Percentiles rank a stretch among this genome's conserved stretches.
Conservation (phyloP, 176 grass and related monocot species). For the Chrysopogon serrulatus region DNA sequence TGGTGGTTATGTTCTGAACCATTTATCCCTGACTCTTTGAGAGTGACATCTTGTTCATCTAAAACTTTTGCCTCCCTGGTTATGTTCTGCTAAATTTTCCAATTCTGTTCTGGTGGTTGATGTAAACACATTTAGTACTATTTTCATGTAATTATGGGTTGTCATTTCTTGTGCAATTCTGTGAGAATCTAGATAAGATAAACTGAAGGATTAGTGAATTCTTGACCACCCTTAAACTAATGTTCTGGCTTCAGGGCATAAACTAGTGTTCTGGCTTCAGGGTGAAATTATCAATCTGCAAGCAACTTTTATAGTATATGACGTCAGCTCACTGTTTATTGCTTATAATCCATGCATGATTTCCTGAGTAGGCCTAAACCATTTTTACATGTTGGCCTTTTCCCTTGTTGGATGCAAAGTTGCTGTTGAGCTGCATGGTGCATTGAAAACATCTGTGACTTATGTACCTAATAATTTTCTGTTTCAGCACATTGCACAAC, state of each 20-base stretch:
- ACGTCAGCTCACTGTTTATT: background rate
- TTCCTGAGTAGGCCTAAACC: background rate
- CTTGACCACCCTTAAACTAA: background rate
- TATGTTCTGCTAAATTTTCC: background rate
- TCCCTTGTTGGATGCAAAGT: background rate
- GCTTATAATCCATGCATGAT: background rate
- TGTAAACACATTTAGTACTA: conserved; percentile 1
- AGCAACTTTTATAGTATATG: background rate
- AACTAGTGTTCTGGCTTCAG: background rate
- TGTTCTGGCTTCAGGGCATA: too few species aligned
- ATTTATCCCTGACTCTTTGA: background rate
- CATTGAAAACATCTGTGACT: background rate
- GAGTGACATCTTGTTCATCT: background rate
- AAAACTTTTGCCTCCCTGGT: background rate
- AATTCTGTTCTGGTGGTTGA: background rate
- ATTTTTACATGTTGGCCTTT: background rate
- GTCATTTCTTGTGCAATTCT: background rate
- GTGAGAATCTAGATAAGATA: background rate
- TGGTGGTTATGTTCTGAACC: conserved; percentile 2
- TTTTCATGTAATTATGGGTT: background rate
- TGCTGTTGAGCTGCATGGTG: background rate
- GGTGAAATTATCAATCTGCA: background rate
- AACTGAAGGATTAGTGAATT: background rate
- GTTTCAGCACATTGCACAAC: conserved; percentile 54
- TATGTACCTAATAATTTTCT: conserved; percentile 6